A percentile compares a stretch with the other conserved stretches of the same genome.
Conservation (phyloP, 2,329 filamentous ascomycete genomes). For the Chalaropsis ovoidea region DNA sequence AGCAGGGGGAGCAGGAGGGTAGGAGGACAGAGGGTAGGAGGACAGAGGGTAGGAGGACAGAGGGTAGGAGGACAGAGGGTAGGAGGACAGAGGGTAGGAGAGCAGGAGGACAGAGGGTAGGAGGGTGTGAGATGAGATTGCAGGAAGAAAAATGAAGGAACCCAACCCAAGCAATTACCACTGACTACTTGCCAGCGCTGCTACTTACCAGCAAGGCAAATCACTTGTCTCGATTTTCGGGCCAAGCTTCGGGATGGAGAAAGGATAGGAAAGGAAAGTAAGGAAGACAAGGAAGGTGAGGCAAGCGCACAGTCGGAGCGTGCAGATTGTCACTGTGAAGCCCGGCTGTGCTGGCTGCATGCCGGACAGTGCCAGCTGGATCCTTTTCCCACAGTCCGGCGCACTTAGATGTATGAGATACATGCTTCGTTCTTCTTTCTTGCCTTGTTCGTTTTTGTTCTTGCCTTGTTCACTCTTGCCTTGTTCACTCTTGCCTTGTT, state of each 20-base stretch:
- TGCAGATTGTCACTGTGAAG: background rate
- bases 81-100: background rate
- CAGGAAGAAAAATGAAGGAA: slow-evolving; percentile 7
- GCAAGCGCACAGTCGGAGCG: background rate
- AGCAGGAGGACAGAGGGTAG: background rate
- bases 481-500: slow-evolving; percentile 8
- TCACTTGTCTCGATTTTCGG: slow-evolving; percentile 2
- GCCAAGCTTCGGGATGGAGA: background rate
- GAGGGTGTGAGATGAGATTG: background rate
- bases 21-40: background rate
- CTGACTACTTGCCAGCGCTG: background rate
- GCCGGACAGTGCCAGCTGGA: background rate
- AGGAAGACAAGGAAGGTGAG: background rate
- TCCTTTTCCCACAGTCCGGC: background rate
- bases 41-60: background rate
- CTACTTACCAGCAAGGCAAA: background rate
- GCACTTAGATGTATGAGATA: background rate
- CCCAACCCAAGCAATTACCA: slow-evolving; percentile 6
- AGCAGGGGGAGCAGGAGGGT: background rate
- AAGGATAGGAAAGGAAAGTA: background rate
- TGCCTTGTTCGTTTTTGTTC: background rate
- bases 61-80: too few species aligned
- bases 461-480: slow-evolving; percentile 7
- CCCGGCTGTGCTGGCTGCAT: background rate
- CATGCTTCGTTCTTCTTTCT: background rate